Base-by-base conservation (phyloP, 306 rosid species). In the Sphenostylis stenocarpa region DNA sequence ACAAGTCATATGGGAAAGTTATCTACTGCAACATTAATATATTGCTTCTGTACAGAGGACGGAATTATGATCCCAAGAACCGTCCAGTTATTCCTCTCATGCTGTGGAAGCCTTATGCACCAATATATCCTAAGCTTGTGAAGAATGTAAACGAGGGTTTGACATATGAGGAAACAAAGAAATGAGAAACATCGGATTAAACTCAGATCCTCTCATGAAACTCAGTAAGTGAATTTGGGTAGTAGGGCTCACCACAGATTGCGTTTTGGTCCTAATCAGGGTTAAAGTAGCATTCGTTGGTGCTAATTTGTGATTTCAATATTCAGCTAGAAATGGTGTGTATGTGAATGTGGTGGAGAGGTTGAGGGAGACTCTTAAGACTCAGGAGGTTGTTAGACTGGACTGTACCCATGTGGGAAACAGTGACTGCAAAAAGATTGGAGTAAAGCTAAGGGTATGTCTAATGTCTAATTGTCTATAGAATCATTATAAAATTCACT, bases 51-150 rank as follows among this genome's bases (percentile, higher is more conserved):
- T 95, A 85, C 58, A 82, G 96, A 29, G 98, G 98, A 45, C 80
- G 92, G 17, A 88, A 90, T 72, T 95, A 95, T 68, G 92, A 92
- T 81, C 90, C 90, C 21, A 82, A 87, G 48, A 86, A 78, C 69
- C 86, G 87, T 52, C 96, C 97, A 0, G 79, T 84, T 39, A 87
- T 95, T 21, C 98, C 97, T 60, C 80, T 89, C 38, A 95, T 95
- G 97, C 75, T 95, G 60, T 95, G 98, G 98, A 95, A 86, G 81
- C 98, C 97, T n/a, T 92, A 92, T 72, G 86, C 96, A 6, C 97
- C 96, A 4, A 88, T 95, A 68, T 95, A 95, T 81, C 93, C 93
- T 7, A 92, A 83, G 88, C 98, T 95, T 84, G 96, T 95, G 79
- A 92, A 83, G 85, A 90, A 85, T 83, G 88, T 85, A 48, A 83